phyloP scores from a whole-genome alignment of 2,329 filamentous ascomycete species.

The Calonectria crousiana region DNA sequence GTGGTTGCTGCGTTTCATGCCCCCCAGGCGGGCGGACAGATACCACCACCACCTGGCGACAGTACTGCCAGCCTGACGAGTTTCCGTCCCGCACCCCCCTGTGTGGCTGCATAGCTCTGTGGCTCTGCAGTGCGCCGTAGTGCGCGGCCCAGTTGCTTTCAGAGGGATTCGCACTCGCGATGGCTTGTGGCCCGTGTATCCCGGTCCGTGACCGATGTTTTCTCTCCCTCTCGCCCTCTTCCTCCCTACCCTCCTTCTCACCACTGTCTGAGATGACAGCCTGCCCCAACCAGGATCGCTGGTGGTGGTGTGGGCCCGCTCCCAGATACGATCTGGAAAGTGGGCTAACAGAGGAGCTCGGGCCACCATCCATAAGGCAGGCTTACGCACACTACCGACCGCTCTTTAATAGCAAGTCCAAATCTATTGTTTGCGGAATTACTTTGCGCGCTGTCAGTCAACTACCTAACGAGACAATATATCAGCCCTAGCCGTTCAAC shows the following conservation, averaged over 20 bases:
- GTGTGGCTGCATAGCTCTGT: background rate
- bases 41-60: background rate
- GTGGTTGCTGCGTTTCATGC: background rate
- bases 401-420: background rate
- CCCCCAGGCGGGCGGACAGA: background rate
- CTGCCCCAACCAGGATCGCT: background rate
- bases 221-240: background rate
- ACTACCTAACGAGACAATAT: background rate
- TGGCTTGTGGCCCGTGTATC: background rate
- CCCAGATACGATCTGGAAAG: constrained; percentile 5
- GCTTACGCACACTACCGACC: constrained; percentile 1
- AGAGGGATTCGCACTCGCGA: background rate
- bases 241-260: background rate
- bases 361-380: background rate
- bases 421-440: background rate
- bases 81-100: background rate
- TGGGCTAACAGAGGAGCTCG: background rate
- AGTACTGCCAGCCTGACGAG: background rate
- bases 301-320: background rate
- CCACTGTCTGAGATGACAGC: background rate
- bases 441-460: background rate
- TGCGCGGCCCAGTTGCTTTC: background rate
- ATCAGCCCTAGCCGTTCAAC: background rate
- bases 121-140: background rate
- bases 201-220: background rate